Percentiles rank a stretch among this genome's conserved stretches.
These are phyloP conservation scores for Corchorus capsularis DNA, from an alignment of 345 rosid species.

Conservation along the genomic window DNA sequence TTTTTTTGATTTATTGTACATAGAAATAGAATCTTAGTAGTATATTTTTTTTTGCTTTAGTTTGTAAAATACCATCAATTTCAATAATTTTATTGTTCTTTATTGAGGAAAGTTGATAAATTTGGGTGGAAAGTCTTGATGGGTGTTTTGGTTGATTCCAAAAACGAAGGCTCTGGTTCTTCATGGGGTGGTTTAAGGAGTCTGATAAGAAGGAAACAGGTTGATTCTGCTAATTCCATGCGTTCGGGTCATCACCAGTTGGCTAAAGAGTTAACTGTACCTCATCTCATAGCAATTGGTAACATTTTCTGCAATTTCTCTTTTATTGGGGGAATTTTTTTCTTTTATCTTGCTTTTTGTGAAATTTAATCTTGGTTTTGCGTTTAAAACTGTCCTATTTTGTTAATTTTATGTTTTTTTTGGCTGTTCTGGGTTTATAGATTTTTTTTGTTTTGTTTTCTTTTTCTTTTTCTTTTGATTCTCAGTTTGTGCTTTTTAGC, in stretches of 20 bases:
- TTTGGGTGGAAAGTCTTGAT: constrained; percentile 24
- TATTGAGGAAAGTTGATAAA: background rate
- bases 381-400: background rate
- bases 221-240: constrained; percentile 56
- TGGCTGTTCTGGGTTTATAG: background rate
- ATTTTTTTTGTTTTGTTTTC: too few relatives aligned
- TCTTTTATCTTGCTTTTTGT: background rate
- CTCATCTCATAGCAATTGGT: constrained; percentile 87
- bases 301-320: background rate
- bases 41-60: background rate
- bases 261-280: constrained; percentile 71
- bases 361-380: constrained; percentile 6
- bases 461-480: background rate
- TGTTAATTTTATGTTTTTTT: background rate
- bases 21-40: background rate
- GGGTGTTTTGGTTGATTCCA: constrained; percentile 58
- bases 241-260: constrained; percentile 46
- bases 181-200: constrained; percentile 54
- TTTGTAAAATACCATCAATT: constrained; percentile 1
- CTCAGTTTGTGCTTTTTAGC: too few relatives aligned
- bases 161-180: constrained; percentile 41
- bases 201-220: constrained; percentile 78
- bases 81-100: background rate
- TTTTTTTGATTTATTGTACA: background rate
- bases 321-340: background rate